Percentiles rank a stretch among this genome's conserved stretches.
Conservation (phyloP, 306 rosid species). For the Lithocarpus polystachyus region DNA sequence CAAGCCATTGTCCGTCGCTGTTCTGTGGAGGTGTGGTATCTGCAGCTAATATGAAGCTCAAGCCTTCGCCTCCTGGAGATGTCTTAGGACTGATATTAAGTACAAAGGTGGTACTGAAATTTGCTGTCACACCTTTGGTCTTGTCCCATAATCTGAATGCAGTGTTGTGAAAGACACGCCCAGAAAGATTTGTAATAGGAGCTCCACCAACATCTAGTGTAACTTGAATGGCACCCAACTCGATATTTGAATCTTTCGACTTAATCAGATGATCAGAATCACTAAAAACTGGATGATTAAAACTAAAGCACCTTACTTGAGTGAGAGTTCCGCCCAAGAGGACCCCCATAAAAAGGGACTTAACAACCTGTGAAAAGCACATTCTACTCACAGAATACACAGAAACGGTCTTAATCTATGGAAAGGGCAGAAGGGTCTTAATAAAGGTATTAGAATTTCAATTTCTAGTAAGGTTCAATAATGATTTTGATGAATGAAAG, state of each 20-base stretch:
- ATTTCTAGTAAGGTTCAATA: background rate
- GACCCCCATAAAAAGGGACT: conserved; percentile 5
- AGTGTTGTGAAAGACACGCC: conserved; percentile 21
- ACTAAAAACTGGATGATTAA: conserved; percentile 32
- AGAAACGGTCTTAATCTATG: background rate
- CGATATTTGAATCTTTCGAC: conserved; percentile 19
- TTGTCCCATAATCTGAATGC: conserved; percentile 32
- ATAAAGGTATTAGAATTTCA: background rate
- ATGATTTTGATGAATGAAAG: background rate
- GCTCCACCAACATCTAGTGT: conserved; percentile 27
- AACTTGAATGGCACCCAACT: conserved; percentile 33
- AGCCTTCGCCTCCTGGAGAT: conserved; percentile 38
- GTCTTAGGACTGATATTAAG: conserved; percentile 21
- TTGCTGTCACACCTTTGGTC: conserved; percentile 17
- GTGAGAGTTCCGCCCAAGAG: conserved; percentile 13
- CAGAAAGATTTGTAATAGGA: background rate
- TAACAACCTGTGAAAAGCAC: background rate
- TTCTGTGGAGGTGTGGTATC: conserved; percentile 24
- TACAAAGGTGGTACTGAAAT: conserved; percentile 38
- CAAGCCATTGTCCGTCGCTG: background rate
- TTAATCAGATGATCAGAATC: background rate
- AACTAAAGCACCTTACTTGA: conserved; percentile 18
- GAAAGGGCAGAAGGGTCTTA: background rate
- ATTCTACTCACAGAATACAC: background rate
- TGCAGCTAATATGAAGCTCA: conserved; percentile 39